Evolutionary conservation across 2,329 filamentous ascomycete genomes (phyloP), one percentile per base, ranked within the genome.

Genomic region (Botrytis galanthina): DNA sequence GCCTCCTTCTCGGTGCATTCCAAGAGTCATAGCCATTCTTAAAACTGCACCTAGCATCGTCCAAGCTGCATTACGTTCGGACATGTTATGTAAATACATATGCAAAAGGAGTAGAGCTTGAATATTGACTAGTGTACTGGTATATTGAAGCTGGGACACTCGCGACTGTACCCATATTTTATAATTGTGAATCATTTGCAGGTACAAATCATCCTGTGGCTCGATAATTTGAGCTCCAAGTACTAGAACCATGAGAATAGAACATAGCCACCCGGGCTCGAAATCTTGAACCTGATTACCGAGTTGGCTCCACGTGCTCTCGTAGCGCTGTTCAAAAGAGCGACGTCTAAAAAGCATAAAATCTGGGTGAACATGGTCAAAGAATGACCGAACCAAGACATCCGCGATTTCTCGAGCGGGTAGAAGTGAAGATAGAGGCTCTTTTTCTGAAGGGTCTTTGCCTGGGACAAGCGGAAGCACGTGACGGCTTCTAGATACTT

Each of bases 71-170:
- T 82, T 84, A 42, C 83, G 79, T 73, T 85, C 83, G 20, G 83
- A 84, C 39, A 81, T 80, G 51, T 82, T 83, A 72, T 84, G 82
- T 73, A 83, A 81, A 73, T 85, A 82, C 20, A 84, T 70, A 35
- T 83, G 82, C 18, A 84, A 80, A 8, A 85, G 79, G 71, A 84
- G 80, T 39, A 84, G 78, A 0, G 83, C 83, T 75, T 84, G 83
- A 16, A 84, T 80, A 60, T 84, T 84, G n/a, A 81, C 78, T 14
- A 85, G 76, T 37, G 80, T 83, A 1, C 82, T 82, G 8, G 81
- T 80, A 29, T 78, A 80, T 18, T 84, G 78, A 10, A 84, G 78
- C 20, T 80, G 79, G 37, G 83, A 81, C 60, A 83, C 79, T 69
- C 79, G 77, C 2, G 79, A 77, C 66, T 82, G 81, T 5, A 81